Base-by-base conservation (phyloP, 257 asterid genomes). In the Solanum bulbocastanum region DNA sequence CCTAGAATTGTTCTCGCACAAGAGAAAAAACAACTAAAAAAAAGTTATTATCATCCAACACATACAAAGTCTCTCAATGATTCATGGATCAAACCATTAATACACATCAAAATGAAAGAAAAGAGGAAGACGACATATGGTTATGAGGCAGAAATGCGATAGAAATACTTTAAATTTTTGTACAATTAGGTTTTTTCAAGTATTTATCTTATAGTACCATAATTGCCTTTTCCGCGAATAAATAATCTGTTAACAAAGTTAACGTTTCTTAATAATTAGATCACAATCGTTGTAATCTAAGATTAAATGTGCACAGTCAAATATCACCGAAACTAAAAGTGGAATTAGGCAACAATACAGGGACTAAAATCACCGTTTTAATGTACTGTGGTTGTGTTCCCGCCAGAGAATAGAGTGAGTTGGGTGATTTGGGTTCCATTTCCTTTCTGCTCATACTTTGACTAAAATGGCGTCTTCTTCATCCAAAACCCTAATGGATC, bases 401-500 rank as follows among this genome's bases (percentile, higher is more conserved):
- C 60, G 60, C 60, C 20, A 52, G 60, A 52, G 60, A 49, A 49
- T 49, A 15, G 62, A 35, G 15, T 36, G 15, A 2, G 15, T n/a
- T 32, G 27, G 16, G 56, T 40, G 36, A 33, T 39, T 23, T 15
- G 46, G 44, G 76, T 42, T 33, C 78, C 78, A 37, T 84, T 84
- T 84, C 37, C 37, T 44, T 49, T 23, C 58, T 62, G 56, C 78
- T 36, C 27, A 39, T 5, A 52, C 10, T 18, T 56, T 56, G n/a
- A 52, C 62, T 52, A 32, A 62, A 23, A 84, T 85, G 85, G 35
- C 89, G 14, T 85, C 90, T 22, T 79, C 96, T 22, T 93, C 95
- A 49, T 90, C 95, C 37, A 96, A 91, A 93, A 94, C 96, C 92
- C 93, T 95, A 89, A 83, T 89, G 92, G 98, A 96, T 86, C 89